phyloP scores from a whole-genome alignment of 768 basidiomycete genomes.

The Mycena maculata region DNA sequence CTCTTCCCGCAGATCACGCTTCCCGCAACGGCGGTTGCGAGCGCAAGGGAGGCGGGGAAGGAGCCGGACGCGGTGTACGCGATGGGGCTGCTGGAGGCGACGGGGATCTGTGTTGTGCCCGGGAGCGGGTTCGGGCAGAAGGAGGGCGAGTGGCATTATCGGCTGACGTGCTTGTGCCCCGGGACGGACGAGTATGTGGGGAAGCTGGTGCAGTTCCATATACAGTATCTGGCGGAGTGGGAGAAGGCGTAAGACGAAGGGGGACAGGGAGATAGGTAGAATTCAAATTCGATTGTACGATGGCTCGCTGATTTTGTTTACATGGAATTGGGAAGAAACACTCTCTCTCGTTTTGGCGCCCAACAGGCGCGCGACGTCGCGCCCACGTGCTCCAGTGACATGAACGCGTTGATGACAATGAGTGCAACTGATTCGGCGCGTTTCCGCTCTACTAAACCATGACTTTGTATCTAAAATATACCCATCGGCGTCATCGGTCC shows the following conservation, averaged over 20 bases:
- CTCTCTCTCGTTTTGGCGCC: too few relatives aligned
- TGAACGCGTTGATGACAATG: too few relatives aligned
- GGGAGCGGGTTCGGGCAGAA: slow-evolving; percentile 96
- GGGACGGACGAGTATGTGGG: slow-evolving; percentile 93
- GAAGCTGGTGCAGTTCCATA: slow-evolving; percentile 72
- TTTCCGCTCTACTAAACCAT: too few relatives aligned
- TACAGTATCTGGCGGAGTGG: slow-evolving; percentile 48
- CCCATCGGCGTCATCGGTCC: too few relatives aligned
- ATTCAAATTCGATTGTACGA: background rate
- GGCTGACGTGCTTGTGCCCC: slow-evolving; percentile 94
- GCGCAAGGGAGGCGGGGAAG: slow-evolving; percentile 78
- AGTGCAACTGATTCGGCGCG: too few relatives aligned
- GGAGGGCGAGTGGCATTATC: slow-evolving; percentile 90
- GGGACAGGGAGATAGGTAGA: background rate
- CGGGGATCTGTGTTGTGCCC: slow-evolving; percentile 94
- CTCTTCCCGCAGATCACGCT: slow-evolving; percentile 88
- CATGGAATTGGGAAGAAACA: too few relatives aligned
- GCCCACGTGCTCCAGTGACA: too few relatives aligned
- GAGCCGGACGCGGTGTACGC: slow-evolving; percentile 92
- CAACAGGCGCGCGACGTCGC: too few relatives aligned
- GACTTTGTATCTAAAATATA: too few relatives aligned
- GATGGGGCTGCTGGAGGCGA: slow-evolving; percentile 83
- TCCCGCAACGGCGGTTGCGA: slow-evolving; percentile 76
- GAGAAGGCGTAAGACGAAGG: background rate
- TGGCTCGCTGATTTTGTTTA: too few relatives aligned